Evolutionary conservation across 371 early-diverging fungal genomes (phyloP).

Genomic region (Spraguea lophii): DNA sequence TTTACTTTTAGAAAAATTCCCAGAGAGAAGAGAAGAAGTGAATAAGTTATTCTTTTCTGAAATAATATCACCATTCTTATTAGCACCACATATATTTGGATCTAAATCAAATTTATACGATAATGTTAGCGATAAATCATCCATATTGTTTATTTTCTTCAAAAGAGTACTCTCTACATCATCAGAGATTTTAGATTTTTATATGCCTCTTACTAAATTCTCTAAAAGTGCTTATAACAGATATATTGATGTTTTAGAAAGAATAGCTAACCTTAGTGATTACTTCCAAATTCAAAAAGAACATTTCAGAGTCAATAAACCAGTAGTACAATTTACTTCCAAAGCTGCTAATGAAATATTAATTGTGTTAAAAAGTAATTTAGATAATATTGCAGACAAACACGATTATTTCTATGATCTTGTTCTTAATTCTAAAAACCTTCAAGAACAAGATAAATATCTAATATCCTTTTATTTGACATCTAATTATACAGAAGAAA

Average conservation of each 20-base stretch:
- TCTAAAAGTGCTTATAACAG: not conserved
- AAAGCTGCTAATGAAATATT: not conserved
- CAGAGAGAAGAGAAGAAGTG: not conserved
- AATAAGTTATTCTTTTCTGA: conserved; percentile 6
- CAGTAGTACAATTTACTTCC: not conserved
- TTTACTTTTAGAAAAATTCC: not conserved
- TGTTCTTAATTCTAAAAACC: no score
- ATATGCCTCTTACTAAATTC: no score
- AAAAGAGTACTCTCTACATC: no score
- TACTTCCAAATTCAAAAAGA: not conserved
- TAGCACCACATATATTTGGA: conserved; percentile 8
- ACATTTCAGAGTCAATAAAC: not conserved
- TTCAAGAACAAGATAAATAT: no score
- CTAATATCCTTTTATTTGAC: no score
- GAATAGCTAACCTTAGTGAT: not conserved
- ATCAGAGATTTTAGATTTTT: no score
- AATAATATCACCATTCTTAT: conserved; percentile 17
- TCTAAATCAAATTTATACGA: no score
- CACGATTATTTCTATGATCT: no score
- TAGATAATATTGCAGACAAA: not conserved
- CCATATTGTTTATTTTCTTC: no score
- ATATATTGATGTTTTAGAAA: not conserved
- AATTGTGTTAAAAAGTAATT: not conserved
- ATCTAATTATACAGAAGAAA: not conserved
- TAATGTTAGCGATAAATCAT: no score